phyloP scores from a whole-genome alignment of 1,284 basidiomycete species.

The Ceraceosorus guamensis region DNA sequence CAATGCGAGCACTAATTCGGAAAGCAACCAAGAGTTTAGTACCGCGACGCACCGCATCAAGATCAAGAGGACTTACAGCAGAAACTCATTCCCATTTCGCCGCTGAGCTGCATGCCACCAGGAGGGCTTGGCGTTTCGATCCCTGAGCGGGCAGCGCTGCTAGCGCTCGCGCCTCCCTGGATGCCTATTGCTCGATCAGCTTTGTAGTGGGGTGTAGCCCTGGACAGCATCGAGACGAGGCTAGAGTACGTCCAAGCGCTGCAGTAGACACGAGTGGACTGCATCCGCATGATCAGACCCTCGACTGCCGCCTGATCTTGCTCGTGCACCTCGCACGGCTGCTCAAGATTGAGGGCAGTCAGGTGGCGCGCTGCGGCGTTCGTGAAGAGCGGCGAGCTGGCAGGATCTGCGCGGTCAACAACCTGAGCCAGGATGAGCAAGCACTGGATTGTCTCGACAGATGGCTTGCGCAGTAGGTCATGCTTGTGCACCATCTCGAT shows the following conservation, averaged over 20 bases:
- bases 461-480: constrained; percentile 31
- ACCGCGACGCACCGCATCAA: neutral
- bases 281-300: constrained; percentile 19
- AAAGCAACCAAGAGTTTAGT: neutral
- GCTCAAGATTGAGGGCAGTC: constrained; percentile 8
- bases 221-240: constrained; percentile 23
- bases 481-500: constrained; percentile 39
- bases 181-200: constrained; percentile 30
- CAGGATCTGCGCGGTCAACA: constrained; percentile 20
- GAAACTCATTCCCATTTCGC: constrained; percentile 39
- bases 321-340: constrained; percentile 13
- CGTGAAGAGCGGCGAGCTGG: constrained; percentile 1
- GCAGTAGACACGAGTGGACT: constrained; percentile 27
- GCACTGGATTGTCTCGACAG: constrained; percentile 25
- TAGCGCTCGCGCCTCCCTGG: neutral
- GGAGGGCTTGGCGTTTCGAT: neutral
- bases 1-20: constrained; percentile 26
- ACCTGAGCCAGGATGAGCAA: constrained; percentile 29
- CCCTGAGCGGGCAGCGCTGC: neutral
- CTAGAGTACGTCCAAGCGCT: constrained; percentile 31
- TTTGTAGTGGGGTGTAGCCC: constrained; percentile 17
- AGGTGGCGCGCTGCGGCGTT: constrained; percentile 10
- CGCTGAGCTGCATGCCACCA: constrained; percentile 26
- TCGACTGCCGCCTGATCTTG: constrained; percentile 15
- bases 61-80: constrained; percentile 1